Percentiles rank a stretch among this genome's conserved stretches.
Conservation (phyloP, 495 filamentous ascomycete genomes). For the Diplogelasinospora grovesii region DNA sequence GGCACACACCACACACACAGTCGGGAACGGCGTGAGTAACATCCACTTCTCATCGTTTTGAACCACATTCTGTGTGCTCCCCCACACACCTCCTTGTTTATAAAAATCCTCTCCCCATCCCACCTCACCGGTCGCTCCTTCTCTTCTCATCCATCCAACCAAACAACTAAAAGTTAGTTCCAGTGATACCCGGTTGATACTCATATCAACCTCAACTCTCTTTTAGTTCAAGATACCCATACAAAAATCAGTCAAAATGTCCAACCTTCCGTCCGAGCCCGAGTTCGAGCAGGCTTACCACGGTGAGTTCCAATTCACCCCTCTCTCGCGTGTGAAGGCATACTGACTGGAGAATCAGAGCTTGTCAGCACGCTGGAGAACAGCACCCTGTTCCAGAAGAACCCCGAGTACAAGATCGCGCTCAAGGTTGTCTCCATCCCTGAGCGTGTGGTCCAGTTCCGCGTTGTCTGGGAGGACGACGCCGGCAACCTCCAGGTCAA, state of each 20-base stretch:
- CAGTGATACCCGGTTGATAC: conserved; percentile 6
- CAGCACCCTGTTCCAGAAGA: conserved; percentile 85
- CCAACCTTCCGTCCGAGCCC: conserved; percentile 80
- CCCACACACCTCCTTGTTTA: no score
- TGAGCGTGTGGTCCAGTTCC: conserved; percentile 95
- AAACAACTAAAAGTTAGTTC: conserved; percentile 2
- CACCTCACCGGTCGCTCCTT: no score
- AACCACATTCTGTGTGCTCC: no score
- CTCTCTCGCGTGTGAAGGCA: not conserved
- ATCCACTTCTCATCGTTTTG: no score
- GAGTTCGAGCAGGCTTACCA: conserved; percentile 99
- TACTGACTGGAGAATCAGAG: conserved; percentile 48
- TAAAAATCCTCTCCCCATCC: no score
- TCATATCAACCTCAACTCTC: not conserved
- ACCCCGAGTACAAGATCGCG: conserved; percentile 89
- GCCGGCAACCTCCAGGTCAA: conserved; percentile 85
- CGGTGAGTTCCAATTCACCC: conserved; percentile 43
- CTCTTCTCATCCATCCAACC: conserved; percentile 2
- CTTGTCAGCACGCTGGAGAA: conserved; percentile 89
- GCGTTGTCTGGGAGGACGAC: conserved; percentile 95
- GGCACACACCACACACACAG: no score
- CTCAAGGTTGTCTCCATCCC: conserved; percentile 84
- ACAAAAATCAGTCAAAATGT: conserved; percentile 50
- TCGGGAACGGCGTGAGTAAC: no score
- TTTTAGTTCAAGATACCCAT: not conserved